Base-by-base conservation (phyloP, 768 basidiomycete species). In the Mrakia frigida region DNA sequence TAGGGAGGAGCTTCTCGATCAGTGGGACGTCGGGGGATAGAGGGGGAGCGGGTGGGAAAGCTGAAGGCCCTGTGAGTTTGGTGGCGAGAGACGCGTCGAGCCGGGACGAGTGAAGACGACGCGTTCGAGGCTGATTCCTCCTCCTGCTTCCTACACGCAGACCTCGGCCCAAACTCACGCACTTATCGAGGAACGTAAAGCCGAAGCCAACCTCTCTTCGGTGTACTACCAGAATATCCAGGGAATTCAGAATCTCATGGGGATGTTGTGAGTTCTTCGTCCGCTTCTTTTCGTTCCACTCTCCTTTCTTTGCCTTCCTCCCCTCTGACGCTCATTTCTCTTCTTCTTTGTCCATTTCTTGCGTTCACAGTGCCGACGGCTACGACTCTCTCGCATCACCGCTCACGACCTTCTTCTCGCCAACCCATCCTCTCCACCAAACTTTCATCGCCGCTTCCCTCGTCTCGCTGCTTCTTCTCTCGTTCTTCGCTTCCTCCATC, bases 231-330 rank as follows among this genome's bases (percentile, higher is more conserved):
- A 67, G 39, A 78, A 78, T 50, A 65, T 78, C 67, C 77, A 78
- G 21, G 77, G 77, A 1, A 78, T 78, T 25, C 77, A 78, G 65
- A 78, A 78, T 43, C 77, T 78, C 35, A 78, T 78, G 77, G 77
- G 77, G 0, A 50, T 59, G 37, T 78, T 78, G 76, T 77, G 60
- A 16, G 76, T 59, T 18, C n/a, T n/a, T n/a, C n/a, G n/a, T n/a
- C 1, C 37, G 25, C n/a, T 37, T 37, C 6, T 21, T 69, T 23
- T 39, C 16, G 41, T 13, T 28, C 35, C 13, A 28, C 59, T 59
- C 33, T 72, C n/a, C 31, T 69, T 11, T 18, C 56, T 56, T 21
- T 13, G 28, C 35, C n/a, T 16, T 46, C 33, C 23, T 46, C 10
- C 25, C 9, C 33, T 1, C 33, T 18, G n/a, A 7, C 18, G 14